Percentiles rank a stretch among this genome's conserved stretches.
Evolutionary conservation across 164 flowering plant genomes (phyloP).

Genomic region (Sedum album): DNA sequence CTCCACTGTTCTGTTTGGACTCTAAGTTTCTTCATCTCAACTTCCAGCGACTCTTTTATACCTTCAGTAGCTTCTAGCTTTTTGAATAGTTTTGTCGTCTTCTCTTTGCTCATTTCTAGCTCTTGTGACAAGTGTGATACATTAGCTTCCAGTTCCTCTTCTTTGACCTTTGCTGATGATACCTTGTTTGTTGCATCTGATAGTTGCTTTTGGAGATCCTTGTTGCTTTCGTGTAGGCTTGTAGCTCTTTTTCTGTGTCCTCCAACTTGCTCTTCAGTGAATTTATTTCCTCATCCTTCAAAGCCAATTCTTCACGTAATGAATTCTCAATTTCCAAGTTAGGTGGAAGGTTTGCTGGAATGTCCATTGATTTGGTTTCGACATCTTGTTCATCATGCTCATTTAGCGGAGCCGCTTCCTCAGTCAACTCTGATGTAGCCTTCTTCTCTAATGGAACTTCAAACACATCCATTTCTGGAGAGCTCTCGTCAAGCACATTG

Average conservation of each 20-base stretch:
- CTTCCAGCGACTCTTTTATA: conserved; percentile 26
- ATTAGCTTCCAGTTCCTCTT: conserved; percentile 31
- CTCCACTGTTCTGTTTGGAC: conserved; percentile 49
- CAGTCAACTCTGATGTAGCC: conserved; percentile 10
- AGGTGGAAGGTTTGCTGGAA: conserved; percentile 11
- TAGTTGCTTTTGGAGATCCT: conserved; percentile 32
- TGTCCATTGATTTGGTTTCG: conserved; percentile 19
- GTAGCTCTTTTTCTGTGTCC: conserved; percentile 44
- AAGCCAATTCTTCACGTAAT: conserved; percentile 15
- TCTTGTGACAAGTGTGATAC: conserved; percentile 29
- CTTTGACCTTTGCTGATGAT: conserved; percentile 24
- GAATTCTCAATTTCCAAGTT: too few relatives aligned
- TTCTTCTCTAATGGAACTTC: conserved; percentile 47
- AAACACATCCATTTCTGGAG: conserved; percentile 60
- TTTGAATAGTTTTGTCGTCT: conserved; percentile 17
- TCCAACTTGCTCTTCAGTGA: conserved; percentile 35
- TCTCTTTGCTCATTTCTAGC: conserved; percentile 20
- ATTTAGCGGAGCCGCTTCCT: neutral
- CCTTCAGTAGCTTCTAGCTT: conserved; percentile 23
- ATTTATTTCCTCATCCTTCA: conserved; percentile 37
- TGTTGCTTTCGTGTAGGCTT: conserved; percentile 27
- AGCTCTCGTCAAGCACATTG: conserved; percentile 24
- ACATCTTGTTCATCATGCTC: conserved; percentile 17
- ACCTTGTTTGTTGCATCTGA: conserved; percentile 25
- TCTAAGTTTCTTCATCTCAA: conserved; percentile 34